A percentile compares a stretch with the other conserved stretches of the same genome.
Conservation (phyloP, 306 rosid species). For the Senna siamea region DNA sequence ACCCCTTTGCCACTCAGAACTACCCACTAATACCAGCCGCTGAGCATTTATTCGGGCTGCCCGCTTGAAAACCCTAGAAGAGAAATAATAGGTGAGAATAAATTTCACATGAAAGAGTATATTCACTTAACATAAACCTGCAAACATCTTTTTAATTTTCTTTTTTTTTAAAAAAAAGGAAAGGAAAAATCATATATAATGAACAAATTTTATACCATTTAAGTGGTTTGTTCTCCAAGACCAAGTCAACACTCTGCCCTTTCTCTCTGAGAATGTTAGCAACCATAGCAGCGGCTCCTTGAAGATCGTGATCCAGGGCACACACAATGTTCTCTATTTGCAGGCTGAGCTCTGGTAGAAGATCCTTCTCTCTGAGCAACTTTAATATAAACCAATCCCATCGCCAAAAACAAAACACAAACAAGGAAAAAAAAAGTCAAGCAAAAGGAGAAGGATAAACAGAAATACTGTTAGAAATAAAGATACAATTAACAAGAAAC, state of each 20-base stretch:
- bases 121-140: neutral
- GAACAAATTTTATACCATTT: constrained; percentile 64
- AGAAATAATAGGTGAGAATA: constrained; percentile 29
- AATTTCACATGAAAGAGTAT: constrained; percentile 29
- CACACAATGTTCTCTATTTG: constrained; percentile 77
- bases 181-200: neutral
- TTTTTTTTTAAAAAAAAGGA: no score
- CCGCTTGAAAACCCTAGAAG: constrained; percentile 79
- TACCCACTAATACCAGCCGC: constrained; percentile 84
- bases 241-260: constrained; percentile 86
- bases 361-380: constrained; percentile 96
- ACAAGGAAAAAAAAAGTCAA: neutral
- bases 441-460: constrained; percentile 12
- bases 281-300: constrained; percentile 84
- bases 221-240: constrained; percentile 90
- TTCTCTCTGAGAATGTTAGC: constrained; percentile 79
- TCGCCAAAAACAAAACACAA: neutral
- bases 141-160: neutral
- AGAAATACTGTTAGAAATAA: no score
- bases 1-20: constrained; percentile 91
- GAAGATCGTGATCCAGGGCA: constrained; percentile 86
- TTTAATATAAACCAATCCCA: constrained; percentile 32
- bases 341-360: constrained; percentile 70
- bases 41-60: constrained; percentile 76
- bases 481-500: neutral